These are phyloP conservation scores for Fragilaria crotonensis DNA, from an alignment of 108 stramenopile species.

Conservation along the genomic window DNA sequence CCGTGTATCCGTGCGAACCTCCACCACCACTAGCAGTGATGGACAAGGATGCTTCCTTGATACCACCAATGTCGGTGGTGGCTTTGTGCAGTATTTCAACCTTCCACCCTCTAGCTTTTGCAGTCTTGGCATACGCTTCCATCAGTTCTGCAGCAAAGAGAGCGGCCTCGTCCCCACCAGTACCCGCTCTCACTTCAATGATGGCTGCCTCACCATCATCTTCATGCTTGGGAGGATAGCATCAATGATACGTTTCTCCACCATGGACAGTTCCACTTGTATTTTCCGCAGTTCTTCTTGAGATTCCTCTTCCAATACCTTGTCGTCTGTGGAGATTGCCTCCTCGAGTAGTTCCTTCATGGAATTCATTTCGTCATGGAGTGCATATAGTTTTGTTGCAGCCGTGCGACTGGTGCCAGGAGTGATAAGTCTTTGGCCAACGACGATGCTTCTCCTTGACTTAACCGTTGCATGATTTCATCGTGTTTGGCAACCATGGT, in stretches of 20 bases:
- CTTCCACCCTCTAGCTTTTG: slow-evolving; percentile 59
- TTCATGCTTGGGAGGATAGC: slow-evolving; percentile 63
- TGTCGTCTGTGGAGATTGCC: slow-evolving; percentile 27
- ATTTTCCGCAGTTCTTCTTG: slow-evolving; percentile 41
- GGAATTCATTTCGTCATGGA: slow-evolving; percentile 41
- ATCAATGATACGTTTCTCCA: slow-evolving; percentile 41
- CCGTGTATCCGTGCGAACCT: neutral
- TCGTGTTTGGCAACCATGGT: slow-evolving; percentile 45
- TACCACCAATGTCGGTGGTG: slow-evolving; percentile 66
- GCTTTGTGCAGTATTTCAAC: slow-evolving; percentile 53
- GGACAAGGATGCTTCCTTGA: slow-evolving; percentile 62
- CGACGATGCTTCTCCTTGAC: slow-evolving; percentile 30
- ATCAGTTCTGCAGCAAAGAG: slow-evolving; percentile 87
- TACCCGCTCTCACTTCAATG: slow-evolving; percentile 93
- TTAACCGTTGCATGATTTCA: slow-evolving; percentile 27
- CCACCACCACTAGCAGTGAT: slow-evolving; percentile 34
- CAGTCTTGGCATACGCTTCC: slow-evolving; percentile 77
- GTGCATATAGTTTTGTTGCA: slow-evolving; percentile 26
- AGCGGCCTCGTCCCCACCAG: slow-evolving; percentile 93
- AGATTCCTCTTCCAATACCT: slow-evolving; percentile 48
- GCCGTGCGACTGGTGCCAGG: slow-evolving; percentile 21
- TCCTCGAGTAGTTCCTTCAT: slow-evolving; percentile 45
- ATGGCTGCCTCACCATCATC: slow-evolving; percentile 72
- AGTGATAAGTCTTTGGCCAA: slow-evolving; percentile 65
- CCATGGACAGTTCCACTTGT: slow-evolving; percentile 10